A percentile compares a stretch with the other conserved stretches of the same genome.
Evolutionary conservation across 78 protist genomes (phyloP).

Genomic region (Anaeramoeba flamelloides): DNA sequence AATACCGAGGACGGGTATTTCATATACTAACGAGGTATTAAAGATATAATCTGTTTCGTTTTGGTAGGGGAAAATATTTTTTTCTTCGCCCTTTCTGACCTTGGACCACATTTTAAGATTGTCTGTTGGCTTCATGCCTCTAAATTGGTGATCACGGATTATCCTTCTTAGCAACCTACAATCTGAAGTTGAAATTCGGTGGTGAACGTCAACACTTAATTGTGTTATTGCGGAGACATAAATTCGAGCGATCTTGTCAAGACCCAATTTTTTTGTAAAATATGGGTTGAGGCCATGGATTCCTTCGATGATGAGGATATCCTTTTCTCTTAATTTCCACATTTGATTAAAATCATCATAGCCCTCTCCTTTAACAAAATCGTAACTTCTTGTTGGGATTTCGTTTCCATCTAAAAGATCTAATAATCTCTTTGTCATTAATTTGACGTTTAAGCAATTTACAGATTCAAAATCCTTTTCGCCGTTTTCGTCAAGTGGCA

Average conservation of each 20-base stretch:
- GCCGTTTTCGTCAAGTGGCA: conserved; percentile 13
- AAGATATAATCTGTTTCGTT: conserved; percentile 20
- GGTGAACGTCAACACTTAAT: conserved; percentile 33
- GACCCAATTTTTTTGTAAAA: conserved; percentile 8
- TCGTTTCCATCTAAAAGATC: too few relatives aligned
- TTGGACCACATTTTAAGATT: conserved; percentile 23
- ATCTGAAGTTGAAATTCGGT: conserved; percentile 20
- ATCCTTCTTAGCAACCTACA: conserved; percentile 28
- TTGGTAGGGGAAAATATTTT: conserved; percentile 27
- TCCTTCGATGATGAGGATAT: conserved; percentile 35
- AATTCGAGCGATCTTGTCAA: too few relatives aligned
- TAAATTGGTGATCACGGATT: conserved; percentile 19
- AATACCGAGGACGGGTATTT: conserved; percentile 9
- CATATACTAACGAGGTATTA: conserved; percentile 34
- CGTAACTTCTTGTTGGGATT: too few relatives aligned
- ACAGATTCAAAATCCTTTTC: conserved; percentile 23
- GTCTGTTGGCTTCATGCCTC: conserved; percentile 18
- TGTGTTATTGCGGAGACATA: conserved; percentile 35
- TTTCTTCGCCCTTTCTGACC: conserved; percentile 32
- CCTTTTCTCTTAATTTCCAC: background rate
- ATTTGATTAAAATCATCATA: background rate
- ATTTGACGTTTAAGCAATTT: conserved; percentile 17
- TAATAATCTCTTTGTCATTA: conserved; percentile 4
- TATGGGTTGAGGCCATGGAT: conserved; percentile 22
- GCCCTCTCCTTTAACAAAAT: conserved; percentile 4